Percentiles rank a stretch among this genome's conserved stretches.
Evolutionary conservation across 2,329 filamentous ascomycete genomes (phyloP).

Genomic region (Trichoderma pleuroti): DNA sequence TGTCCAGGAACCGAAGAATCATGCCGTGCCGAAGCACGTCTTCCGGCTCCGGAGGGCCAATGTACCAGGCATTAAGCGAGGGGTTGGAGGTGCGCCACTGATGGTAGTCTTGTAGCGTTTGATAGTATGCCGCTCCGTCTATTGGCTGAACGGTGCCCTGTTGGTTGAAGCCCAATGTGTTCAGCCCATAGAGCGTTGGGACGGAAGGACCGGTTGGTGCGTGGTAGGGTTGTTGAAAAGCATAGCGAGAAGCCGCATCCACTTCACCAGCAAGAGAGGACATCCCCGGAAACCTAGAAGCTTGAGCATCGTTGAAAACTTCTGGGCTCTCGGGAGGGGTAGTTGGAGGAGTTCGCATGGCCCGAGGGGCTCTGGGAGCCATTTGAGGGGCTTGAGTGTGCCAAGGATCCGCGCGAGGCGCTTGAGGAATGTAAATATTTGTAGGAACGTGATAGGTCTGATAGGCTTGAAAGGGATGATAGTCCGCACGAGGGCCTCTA

Average conservation of each 20-base stretch:
- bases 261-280: neutral
- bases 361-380: neutral
- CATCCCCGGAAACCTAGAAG: neutral
- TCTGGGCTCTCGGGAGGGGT: neutral
- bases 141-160: neutral
- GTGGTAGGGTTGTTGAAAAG: neutral
- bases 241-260: neutral
- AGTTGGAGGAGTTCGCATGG: neutral
- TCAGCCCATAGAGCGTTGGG: neutral
- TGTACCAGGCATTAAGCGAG: neutral
- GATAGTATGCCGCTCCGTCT: neutral
- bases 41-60: neutral
- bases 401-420: neutral
- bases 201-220: neutral
- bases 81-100: neutral
- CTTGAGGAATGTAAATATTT: neutral
- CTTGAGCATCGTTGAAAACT: neutral
- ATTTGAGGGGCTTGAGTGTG: neutral
- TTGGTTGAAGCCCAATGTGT: neutral
- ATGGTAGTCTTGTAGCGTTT: neutral
- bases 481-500: neutral
- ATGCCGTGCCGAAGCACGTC: neutral
- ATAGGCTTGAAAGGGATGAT: neutral
- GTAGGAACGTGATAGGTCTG: neutral
- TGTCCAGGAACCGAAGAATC: neutral